A percentile compares a stretch with the other conserved stretches of the same genome.
These are phyloP conservation scores for Chloranthus sessilifolius DNA, from an alignment of 164 flowering plant genomes.

Conservation along the genomic window DNA sequence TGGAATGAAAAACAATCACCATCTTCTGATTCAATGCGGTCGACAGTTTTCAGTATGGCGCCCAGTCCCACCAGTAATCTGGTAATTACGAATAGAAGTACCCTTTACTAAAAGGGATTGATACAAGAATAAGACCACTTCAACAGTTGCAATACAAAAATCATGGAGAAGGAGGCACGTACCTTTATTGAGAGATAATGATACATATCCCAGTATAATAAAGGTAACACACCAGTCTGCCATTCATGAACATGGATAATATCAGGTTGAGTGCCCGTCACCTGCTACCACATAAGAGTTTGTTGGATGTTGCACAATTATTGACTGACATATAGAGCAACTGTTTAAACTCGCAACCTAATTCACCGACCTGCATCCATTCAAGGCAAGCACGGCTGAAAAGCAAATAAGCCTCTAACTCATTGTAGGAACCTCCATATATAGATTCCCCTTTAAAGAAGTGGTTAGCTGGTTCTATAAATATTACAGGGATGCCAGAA, in stretches of 20 bases:
- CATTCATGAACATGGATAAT: constrained; percentile 70
- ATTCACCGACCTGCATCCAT: constrained; percentile 61
- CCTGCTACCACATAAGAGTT: constrained; percentile 26
- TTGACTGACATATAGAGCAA: neutral
- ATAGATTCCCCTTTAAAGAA: constrained; percentile 54
- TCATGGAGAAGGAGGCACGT: neutral
- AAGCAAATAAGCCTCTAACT: constrained; percentile 62
- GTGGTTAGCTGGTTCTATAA: constrained; percentile 50
- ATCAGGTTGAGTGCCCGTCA: constrained; percentile 54
- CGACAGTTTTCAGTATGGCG: too few relatives aligned
- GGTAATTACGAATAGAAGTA: too few relatives aligned
- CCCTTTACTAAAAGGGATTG: too few relatives aligned
- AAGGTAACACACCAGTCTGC: constrained; percentile 57
- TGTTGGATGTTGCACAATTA: constrained; percentile 1
- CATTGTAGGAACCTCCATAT: constrained; percentile 67
- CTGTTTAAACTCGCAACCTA: neutral
- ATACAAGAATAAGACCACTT: too few relatives aligned
- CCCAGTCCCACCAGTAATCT: too few relatives aligned
- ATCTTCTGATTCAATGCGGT: too few relatives aligned
- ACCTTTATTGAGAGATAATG: constrained; percentile 51
- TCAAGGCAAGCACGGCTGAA: constrained; percentile 75
- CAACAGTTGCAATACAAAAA: neutral
- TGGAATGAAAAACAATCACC: too few relatives aligned
- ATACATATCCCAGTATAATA: constrained; percentile 79
- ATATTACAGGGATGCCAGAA: constrained; percentile 47